Base-by-base conservation (phyloP, 2,329 filamentous ascomycete species). In the Chaetomiaceae sp. region DNA sequence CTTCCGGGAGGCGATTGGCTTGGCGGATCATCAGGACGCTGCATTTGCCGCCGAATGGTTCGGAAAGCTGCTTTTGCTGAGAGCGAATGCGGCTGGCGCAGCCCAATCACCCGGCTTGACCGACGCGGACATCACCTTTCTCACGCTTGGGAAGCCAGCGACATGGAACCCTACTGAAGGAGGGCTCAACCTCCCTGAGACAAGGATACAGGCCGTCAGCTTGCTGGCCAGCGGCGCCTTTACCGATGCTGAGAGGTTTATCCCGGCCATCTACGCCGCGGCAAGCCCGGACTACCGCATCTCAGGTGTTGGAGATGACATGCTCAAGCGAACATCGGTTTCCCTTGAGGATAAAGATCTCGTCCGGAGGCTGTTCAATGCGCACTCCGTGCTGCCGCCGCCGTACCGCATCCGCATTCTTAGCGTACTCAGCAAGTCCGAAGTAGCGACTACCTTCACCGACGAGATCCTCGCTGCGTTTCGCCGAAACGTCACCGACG, bases 151-250 rank as follows among this genome's bases (percentile, higher is more conserved):
- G 36, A 88, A 85, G 58, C 76, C 79, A 6, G 81, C 83, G 37
- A 79, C 80, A 1, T 90, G 84, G 77, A 79, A 82, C 52, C 74
- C 80, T 53, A 66, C 73, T 55, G 66, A 72, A 54, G 71, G 83
- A 57, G 79, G 83, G 0, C 64, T 88, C 42, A 86, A 82, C 55
- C 64, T 90, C 29, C 72, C 78, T 1, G 79, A 86, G 56, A 83
- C 83, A 4, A 89, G 90, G 60, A 74, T 81, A 4, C 78, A 81
- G 38, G 79, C 80, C 5, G 74, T 84, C 5, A 79, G 74, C 18
- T 81, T 97, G 45, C 69, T 98, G 17, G 81, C 86, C 3, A 95
- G 88, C 59, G 89, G 88, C 4, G 82, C 90, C 6, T 97, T 98
- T 64, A 82, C 72, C 0, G 88, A 96, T 51, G 68, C 80, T 1